Conservation (phyloP, 805 yeast genomes). For the Yarrowia sp. region DNA sequence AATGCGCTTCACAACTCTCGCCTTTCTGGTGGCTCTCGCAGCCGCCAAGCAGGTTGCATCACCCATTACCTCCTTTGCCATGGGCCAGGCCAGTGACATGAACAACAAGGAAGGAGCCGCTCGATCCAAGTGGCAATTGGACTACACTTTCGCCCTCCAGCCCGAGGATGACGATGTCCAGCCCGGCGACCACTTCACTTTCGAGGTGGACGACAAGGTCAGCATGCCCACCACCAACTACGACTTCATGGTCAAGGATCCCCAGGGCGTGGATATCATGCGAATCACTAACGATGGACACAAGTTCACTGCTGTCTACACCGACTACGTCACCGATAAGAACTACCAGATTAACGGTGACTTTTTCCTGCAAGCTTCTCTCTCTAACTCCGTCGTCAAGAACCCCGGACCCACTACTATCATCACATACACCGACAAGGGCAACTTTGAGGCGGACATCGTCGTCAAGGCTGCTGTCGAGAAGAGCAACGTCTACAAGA, state of each 20-base stretch:
- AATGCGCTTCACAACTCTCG: not conserved
- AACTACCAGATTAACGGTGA: not conserved
- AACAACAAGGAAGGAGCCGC: not conserved
- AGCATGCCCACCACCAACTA: not conserved
- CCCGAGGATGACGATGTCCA: not conserved
- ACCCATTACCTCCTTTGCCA: not conserved
- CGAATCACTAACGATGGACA: conserved; percentile 10
- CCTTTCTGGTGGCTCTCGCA: not conserved
- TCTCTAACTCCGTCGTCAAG: not conserved
- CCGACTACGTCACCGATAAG: not conserved
- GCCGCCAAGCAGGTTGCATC: not conserved
- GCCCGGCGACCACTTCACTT: conserved; percentile 7
- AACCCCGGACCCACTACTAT: not conserved
- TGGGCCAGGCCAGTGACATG: not conserved
- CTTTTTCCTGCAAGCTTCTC: not conserved
- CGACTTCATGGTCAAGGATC: conserved; percentile 16
- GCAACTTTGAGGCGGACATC: not conserved
- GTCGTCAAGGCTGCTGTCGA: not conserved
- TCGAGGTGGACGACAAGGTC: not conserved
- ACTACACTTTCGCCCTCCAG: not conserved
- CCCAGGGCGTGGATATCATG: not conserved
- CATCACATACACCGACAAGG: not conserved
- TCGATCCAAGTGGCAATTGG: not conserved
- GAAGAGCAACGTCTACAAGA: not conserved
- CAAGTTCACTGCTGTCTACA: not conserved